phyloP scores from a whole-genome alignment of 2,329 filamentous ascomycete genomes.

The Rhynchosporium agropyri region DNA sequence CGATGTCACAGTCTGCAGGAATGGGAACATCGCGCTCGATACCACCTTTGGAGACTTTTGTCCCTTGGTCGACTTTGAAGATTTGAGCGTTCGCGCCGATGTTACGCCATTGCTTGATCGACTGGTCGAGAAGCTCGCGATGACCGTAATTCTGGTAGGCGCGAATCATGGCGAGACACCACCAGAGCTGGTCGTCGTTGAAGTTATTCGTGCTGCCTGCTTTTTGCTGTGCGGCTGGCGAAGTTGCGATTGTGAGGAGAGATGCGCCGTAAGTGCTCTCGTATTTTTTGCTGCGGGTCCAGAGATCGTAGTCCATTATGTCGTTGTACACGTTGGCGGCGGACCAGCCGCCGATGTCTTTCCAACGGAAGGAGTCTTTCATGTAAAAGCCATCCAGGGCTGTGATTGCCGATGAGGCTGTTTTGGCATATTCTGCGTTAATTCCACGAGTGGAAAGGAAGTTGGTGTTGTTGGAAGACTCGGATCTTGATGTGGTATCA shows the following conservation, averaged over 20 bases:
- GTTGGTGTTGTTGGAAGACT: not conserved
- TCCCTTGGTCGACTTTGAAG: constrained; percentile 22
- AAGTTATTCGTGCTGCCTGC: constrained; percentile 20
- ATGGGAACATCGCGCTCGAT: constrained; percentile 18
- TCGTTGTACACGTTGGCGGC: constrained; percentile 30
- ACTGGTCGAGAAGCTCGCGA: constrained; percentile 16
- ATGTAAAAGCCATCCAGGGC: constrained; percentile 17
- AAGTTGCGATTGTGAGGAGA: constrained; percentile 15
- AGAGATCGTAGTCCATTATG: constrained; percentile 24
- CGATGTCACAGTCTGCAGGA: constrained; percentile 22
- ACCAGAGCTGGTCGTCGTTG: constrained; percentile 31
- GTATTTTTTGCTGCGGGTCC: constrained; percentile 7
- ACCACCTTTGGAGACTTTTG: constrained; percentile 20
- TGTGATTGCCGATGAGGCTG: constrained; percentile 18
- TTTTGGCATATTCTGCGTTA: constrained; percentile 4
- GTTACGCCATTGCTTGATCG: constrained; percentile 22
- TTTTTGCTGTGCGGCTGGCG: constrained; percentile 10
- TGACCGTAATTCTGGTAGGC: constrained; percentile 24
- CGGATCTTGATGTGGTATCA: not conserved
- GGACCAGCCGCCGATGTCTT: constrained; percentile 23
- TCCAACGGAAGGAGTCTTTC: constrained; percentile 20
- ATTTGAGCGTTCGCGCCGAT: constrained; percentile 23
- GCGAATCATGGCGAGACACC: constrained; percentile 27
- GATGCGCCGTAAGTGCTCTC: constrained; percentile 14
- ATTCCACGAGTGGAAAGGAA: not conserved